Conservation (phyloP, 2,329 filamentous ascomycete genomes). For the Neofusicoccum kwambonambiense region DNA sequence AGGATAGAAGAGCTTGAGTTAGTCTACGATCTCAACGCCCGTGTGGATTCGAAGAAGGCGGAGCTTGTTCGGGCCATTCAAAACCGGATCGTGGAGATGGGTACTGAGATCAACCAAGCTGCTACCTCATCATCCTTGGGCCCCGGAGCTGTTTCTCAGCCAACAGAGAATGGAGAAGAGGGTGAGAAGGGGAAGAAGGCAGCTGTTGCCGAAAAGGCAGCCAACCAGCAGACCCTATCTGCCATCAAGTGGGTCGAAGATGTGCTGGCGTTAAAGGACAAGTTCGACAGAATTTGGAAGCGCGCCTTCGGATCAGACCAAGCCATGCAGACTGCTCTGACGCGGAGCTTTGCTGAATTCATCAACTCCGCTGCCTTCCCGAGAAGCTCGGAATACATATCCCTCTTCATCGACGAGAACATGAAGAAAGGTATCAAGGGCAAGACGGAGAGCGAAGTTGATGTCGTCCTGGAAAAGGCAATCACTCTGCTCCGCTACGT, state of each 20-base stretch:
- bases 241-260: slow-evolving; percentile 96
- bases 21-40: slow-evolving; percentile 73
- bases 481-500: slow-evolving; percentile 86
- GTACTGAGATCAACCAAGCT: slow-evolving; percentile 74
- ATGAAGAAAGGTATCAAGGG: slow-evolving; percentile 91
- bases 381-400: slow-evolving; percentile 87
- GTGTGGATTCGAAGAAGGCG: slow-evolving; percentile 72
- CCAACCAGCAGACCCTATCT: slow-evolving; percentile 78
- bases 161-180: slow-evolving; percentile 41
- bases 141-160: slow-evolving; percentile 32
- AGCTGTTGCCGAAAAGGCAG: slow-evolving; percentile 44
- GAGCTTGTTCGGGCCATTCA: slow-evolving; percentile 71
- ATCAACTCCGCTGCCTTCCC: slow-evolving; percentile 75
- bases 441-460: slow-evolving; percentile 86
- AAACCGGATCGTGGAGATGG: slow-evolving; percentile 73
- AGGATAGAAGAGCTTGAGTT: slow-evolving; percentile 74
- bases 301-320: slow-evolving; percentile 73
- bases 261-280: slow-evolving; percentile 79
- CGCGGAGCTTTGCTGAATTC: slow-evolving; percentile 85
- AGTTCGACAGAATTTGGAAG: slow-evolving; percentile 79
- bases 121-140: slow-evolving; percentile 31
- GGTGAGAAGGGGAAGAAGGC: slow-evolving; percentile 53
- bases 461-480: slow-evolving; percentile 80
- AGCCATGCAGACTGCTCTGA: slow-evolving; percentile 75
- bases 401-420: slow-evolving; percentile 94